A percentile compares a stretch with the other conserved stretches of the same genome.
Evolutionary conservation across 257 asterid species (phyloP).

Genomic region (Solanum chilense): DNA sequence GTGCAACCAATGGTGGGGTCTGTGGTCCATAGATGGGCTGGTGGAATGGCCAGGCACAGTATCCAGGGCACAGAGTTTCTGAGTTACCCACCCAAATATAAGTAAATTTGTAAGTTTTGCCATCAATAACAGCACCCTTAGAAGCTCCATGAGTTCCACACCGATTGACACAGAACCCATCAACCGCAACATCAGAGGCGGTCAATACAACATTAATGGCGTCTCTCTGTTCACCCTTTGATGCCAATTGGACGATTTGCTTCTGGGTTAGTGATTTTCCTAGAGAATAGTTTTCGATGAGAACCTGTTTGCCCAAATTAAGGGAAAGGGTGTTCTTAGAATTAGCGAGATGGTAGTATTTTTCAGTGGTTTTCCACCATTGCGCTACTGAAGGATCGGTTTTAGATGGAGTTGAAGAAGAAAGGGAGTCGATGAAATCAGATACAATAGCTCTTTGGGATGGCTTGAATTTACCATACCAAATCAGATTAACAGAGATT

Average conservation of each 20-base stretch:
- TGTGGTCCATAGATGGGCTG: constrained; percentile 58
- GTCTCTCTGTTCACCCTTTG: constrained; percentile 27
- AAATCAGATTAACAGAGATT: not conserved
- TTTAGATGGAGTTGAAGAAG: constrained; percentile 5
- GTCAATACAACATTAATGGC: constrained; percentile 46
- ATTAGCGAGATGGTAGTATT: constrained; percentile 18
- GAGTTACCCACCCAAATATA: constrained; percentile 64
- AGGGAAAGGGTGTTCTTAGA: constrained; percentile 17
- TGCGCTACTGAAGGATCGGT: constrained; percentile 21
- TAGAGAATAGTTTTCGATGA: constrained; percentile 18
- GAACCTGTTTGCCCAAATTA: constrained; percentile 15
- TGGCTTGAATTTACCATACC: constrained; percentile 17
- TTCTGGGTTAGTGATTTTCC: constrained; percentile 30
- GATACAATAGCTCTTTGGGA: constrained; percentile 5
- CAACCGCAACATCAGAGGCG: constrained; percentile 39
- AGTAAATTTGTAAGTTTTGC: constrained; percentile 34
- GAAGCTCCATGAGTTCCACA: constrained; percentile 49
- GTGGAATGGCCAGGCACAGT: constrained; percentile 61
- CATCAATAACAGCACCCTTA: not conserved
- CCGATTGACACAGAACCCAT: constrained; percentile 41
- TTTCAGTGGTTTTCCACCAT: constrained; percentile 39
- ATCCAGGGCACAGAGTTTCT: constrained; percentile 40
- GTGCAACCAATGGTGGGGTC: constrained; percentile 30
- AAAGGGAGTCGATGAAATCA: constrained; percentile 29
- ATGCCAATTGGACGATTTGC: constrained; percentile 25